These are phyloP conservation scores for Nakazawaea holstii DNA, from an alignment of 805 yeast species.

Conservation along the genomic window DNA sequence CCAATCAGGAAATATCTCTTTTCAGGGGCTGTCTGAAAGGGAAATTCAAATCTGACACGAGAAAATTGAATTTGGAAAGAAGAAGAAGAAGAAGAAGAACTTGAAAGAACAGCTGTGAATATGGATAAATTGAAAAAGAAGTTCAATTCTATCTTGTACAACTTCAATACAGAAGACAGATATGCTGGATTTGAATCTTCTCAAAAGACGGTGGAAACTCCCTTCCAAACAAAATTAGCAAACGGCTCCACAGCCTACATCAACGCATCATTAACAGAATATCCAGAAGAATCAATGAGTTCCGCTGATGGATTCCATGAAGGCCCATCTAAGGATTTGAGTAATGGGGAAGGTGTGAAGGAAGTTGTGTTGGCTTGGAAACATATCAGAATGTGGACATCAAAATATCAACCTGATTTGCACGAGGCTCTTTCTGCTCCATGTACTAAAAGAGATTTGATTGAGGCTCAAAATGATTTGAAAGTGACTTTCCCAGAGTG, in stretches of 20 bases:
- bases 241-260: conserved; percentile 11
- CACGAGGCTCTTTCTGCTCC: conserved; percentile 63
- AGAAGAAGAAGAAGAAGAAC: not conserved
- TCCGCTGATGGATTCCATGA: conserved; percentile 23
- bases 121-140: conserved; percentile 35
- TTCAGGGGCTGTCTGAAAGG: not conserved
- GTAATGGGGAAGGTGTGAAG: conserved; percentile 46
- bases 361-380: conserved; percentile 77
- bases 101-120: conserved; percentile 15
- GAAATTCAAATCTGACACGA: not conserved
- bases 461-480: conserved; percentile 74
- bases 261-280: conserved; percentile 15
- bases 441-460: conserved; percentile 68
- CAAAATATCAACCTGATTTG: conserved; percentile 63
- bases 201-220: conserved; percentile 9
- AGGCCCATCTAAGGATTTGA: conserved; percentile 28
- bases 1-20: not conserved
- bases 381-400: conserved; percentile 73
- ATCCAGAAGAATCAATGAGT: conserved; percentile 25
- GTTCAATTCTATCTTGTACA: conserved; percentile 38
- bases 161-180: conserved; percentile 61
- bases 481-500: conserved; percentile 67
- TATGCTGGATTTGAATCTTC: conserved; percentile 42
- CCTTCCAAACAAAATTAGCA: conserved; percentile 37
- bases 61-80: not conserved